A percentile compares a stretch with the other conserved stretches of the same genome.
Evolutionary conservation across 164 flowering plant genomes (phyloP).

Genomic region (Aristolochia californica): DNA sequence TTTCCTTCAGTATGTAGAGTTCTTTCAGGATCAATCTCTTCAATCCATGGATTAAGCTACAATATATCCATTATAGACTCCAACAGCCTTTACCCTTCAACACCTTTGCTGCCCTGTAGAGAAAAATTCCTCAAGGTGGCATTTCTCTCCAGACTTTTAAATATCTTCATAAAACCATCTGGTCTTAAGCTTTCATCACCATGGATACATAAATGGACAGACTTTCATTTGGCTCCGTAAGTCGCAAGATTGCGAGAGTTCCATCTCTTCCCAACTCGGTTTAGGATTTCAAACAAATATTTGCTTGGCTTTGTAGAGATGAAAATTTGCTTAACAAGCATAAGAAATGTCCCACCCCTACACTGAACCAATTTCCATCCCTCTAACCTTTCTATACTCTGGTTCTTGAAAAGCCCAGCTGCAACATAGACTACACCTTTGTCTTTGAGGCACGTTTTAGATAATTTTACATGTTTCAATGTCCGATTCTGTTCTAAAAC

Average conservation of each 20-base stretch:
- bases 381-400: slow-evolving; percentile 40
- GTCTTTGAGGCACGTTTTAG: slow-evolving; percentile 66
- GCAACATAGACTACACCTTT: slow-evolving; percentile 81
- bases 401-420: slow-evolving; percentile 83
- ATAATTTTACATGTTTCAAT: slow-evolving; percentile 62
- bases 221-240: slow-evolving; percentile 64
- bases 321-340: slow-evolving; percentile 87
- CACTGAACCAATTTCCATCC: slow-evolving; percentile 69
- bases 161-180: slow-evolving; percentile 53
- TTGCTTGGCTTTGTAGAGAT: slow-evolving; percentile 70
- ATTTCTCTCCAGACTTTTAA: slow-evolving; percentile 69
- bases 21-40: slow-evolving; percentile 65
- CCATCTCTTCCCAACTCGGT: slow-evolving; percentile 71
- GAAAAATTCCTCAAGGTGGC: slow-evolving; percentile 56
- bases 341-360: slow-evolving; percentile 77
- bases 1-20: slow-evolving; percentile 66
- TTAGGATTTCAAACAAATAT: slow-evolving; percentile 45
- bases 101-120: slow-evolving; percentile 75
- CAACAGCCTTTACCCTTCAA: slow-evolving; percentile 54
- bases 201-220: slow-evolving; percentile 45
- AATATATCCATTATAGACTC: slow-evolving; percentile 62
- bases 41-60: slow-evolving; percentile 87
- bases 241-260: slow-evolving; percentile 48
- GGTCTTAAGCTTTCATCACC: slow-evolving; percentile 60
- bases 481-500: slow-evolving; percentile 68